phyloP scores from a whole-genome alignment of 805 yeast species.

The Wickerhamiella vanderwaltii region DNA sequence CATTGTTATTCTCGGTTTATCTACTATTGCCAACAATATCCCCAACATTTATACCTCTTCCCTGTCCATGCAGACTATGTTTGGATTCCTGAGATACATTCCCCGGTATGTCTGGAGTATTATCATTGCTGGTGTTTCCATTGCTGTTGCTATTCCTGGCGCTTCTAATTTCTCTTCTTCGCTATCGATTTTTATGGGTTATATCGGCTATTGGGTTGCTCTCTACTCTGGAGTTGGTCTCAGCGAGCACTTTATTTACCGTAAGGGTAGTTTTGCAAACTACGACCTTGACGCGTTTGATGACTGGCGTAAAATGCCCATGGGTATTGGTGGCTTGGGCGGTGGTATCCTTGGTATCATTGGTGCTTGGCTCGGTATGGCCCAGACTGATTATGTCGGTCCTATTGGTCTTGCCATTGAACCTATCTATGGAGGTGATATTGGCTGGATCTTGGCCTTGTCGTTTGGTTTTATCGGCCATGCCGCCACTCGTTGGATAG shows the following conservation, averaged over 20 bases:
- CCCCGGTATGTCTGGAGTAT: conserved; percentile 82
- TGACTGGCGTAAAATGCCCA: conserved; percentile 47
- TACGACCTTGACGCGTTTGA: conserved; percentile 55
- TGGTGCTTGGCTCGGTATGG: conserved; percentile 81
- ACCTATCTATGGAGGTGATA: conserved; percentile 55
- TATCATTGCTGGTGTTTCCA: conserved; percentile 57
- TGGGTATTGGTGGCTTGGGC: conserved; percentile 64
- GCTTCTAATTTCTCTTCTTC: conserved; percentile 59
- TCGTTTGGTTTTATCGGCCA: conserved; percentile 49
- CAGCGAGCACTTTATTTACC: conserved; percentile 77
- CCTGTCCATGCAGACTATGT: conserved; percentile 71
- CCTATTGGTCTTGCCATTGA: conserved; percentile 43
- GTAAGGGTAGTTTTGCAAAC: conserved; percentile 40
- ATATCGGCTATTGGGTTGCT: conserved; percentile 84
- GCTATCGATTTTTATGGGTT: conserved; percentile 79
- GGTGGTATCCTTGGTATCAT: conserved; percentile 76
- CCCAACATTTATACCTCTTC: conserved; percentile 92
- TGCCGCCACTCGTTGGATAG: conserved; percentile 20
- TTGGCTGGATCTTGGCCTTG: conserved; percentile 71
- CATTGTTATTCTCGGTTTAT: conserved; percentile 69
- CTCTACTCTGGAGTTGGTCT: conserved; percentile 64
- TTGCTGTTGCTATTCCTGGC: conserved; percentile 84
- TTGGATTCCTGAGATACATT: conserved; percentile 58
- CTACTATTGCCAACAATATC: conserved; percentile 82
- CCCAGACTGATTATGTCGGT: conserved; percentile 74